Conservation (phyloP, 305 asterid species). For the Solanum hybrid region DNA sequence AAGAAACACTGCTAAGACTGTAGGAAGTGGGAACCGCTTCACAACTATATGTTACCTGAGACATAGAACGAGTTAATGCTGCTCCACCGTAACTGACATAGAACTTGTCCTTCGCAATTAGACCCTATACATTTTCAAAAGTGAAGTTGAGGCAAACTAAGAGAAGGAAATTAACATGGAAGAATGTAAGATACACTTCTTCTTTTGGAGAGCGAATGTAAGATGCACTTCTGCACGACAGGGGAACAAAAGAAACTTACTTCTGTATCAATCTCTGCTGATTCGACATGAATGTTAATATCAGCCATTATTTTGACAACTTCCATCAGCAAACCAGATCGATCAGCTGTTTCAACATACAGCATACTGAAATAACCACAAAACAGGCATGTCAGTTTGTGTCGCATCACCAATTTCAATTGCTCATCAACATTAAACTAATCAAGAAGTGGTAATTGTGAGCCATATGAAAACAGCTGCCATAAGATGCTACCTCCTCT, state of each 20-base stretch:
- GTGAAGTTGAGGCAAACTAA: background rate
- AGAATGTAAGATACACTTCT: background rate
- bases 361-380: conserved; percentile 65
- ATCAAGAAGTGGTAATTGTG: background rate
- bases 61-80: conserved; percentile 77
- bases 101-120: conserved; percentile 90
- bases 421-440: background rate
- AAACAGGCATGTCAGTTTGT: background rate
- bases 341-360: conserved; percentile 87
- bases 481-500: conserved; percentile 47
- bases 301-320: conserved; percentile 74
- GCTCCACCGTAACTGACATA: conserved; percentile 92
- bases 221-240: background rate
- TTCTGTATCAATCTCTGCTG: conserved; percentile 96
- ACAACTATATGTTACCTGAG: conserved; percentile 42
- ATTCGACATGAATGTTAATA: conserved; percentile 69
- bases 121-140: conserved; percentile 41
- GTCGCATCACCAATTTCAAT: background rate
- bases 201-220: background rate
- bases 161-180: background rate
- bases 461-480: background rate
- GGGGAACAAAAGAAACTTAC: conserved; percentile 26
- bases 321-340: conserved; percentile 83
- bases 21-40: background rate
- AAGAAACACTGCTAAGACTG: background rate